phyloP scores from a whole-genome alignment of 257 asterid species.

The Penstemon barbatus region DNA sequence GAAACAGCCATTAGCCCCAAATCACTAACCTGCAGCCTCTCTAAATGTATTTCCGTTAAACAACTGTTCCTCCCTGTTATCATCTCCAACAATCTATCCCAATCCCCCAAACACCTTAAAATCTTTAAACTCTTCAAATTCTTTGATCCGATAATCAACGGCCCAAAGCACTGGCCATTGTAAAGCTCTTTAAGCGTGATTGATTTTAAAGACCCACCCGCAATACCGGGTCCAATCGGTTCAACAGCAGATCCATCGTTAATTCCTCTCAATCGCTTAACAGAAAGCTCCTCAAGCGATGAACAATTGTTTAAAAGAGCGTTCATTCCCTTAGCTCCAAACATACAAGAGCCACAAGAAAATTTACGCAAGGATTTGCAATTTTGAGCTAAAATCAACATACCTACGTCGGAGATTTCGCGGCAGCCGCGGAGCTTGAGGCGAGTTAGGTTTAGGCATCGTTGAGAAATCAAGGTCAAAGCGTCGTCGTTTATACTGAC shows the following conservation, averaged over 20 bases:
- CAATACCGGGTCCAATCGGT: slow-evolving; percentile 72
- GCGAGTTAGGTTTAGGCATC: slow-evolving; percentile 59
- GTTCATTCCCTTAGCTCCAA: slow-evolving; percentile 86
- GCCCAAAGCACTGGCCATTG: slow-evolving; percentile 76
- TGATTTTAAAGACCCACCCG: slow-evolving; percentile 53
- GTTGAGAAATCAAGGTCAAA: slow-evolving; percentile 49
- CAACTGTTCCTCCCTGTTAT: slow-evolving; percentile 43
- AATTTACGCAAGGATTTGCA: slow-evolving; percentile 64
- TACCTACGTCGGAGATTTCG: slow-evolving; percentile 66
- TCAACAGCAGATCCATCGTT: slow-evolving; percentile 56
- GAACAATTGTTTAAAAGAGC: slow-evolving; percentile 65
- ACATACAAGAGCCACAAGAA: slow-evolving; percentile 77
- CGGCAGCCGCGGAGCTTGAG: slow-evolving; percentile 83
- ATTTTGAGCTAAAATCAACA: slow-evolving; percentile 57
- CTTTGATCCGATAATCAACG: slow-evolving; percentile 57
- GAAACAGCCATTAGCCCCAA: slow-evolving; percentile 61
- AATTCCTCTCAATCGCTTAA: slow-evolving; percentile 70
- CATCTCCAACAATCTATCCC: slow-evolving; percentile 69
- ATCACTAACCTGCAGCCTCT: slow-evolving; percentile 81
- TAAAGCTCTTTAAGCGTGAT: slow-evolving; percentile 76
- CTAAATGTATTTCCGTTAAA: slow-evolving; percentile 72
- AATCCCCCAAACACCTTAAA: slow-evolving; percentile 77
- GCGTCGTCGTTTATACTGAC: slow-evolving; percentile 62
- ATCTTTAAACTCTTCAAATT: slow-evolving; percentile 66
- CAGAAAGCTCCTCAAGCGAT: slow-evolving; percentile 68